phyloP scores from a whole-genome alignment of 2,329 filamentous ascomycete genomes.

The Lojkania enalia region DNA sequence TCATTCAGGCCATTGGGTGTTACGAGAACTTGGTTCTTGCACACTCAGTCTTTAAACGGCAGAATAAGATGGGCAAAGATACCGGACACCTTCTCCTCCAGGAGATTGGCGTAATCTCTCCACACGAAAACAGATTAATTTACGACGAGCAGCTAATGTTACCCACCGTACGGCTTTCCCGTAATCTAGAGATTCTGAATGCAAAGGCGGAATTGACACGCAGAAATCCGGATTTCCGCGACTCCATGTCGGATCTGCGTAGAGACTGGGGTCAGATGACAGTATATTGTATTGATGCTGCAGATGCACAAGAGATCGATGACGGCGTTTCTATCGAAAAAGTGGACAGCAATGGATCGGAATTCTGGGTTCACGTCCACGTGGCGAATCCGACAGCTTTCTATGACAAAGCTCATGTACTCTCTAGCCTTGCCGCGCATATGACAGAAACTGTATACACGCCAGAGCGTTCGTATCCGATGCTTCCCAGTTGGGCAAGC shows the following conservation, averaged over 20 bases:
- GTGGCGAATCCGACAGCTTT: slow-evolving; percentile 77
- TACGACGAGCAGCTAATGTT: slow-evolving; percentile 61
- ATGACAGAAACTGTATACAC: slow-evolving; percentile 61
- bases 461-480: slow-evolving; percentile 59
- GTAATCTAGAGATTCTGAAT: slow-evolving; percentile 49
- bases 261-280: slow-evolving; percentile 62
- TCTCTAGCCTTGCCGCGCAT: slow-evolving; percentile 65
- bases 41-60: slow-evolving; percentile 2
- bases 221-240: slow-evolving; percentile 46
- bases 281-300: slow-evolving; percentile 74
- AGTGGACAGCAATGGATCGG: slow-evolving; percentile 51
- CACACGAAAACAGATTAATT: slow-evolving; percentile 69
- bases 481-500: slow-evolving; percentile 57
- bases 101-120: slow-evolving; percentile 71
- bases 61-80: slow-evolving; percentile 18
- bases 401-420: slow-evolving; percentile 61
- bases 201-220: slow-evolving; percentile 29
- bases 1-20: slow-evolving; percentile 63
- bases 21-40: slow-evolving; percentile 41
- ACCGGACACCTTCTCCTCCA: slow-evolving; percentile 70
- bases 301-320: slow-evolving; percentile 70
- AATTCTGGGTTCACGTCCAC: slow-evolving; percentile 78
- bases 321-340: slow-evolving; percentile 75
- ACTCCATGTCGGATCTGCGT: slow-evolving; percentile 61
- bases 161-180: slow-evolving; percentile 51